Percentiles rank a stretch among this genome's conserved stretches.
Conservation (phyloP, 768 basidiomycete genomes). For the Pholiota conissans region DNA sequence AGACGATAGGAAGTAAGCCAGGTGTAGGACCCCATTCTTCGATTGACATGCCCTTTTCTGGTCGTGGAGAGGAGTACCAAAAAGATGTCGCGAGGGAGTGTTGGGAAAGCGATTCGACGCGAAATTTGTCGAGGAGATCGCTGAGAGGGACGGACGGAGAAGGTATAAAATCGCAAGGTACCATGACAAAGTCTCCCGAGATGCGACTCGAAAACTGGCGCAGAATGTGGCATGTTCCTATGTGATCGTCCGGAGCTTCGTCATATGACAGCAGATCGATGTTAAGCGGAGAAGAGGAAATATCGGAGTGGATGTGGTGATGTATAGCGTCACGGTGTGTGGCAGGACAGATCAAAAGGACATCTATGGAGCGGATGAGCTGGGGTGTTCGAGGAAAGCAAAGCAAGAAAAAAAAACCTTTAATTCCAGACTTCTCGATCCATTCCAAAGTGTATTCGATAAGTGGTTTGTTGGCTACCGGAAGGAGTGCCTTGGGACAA, state of each 20-base stretch:
- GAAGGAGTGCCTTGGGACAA: slow-evolving; percentile 84
- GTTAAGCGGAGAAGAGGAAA: slow-evolving; percentile 61
- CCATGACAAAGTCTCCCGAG: slow-evolving; percentile 80
- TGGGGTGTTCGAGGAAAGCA: background rate
- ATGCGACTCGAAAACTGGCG: slow-evolving; percentile 77
- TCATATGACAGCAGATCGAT: slow-evolving; percentile 84
- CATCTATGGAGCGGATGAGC: slow-evolving; percentile 49
- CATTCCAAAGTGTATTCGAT: slow-evolving; percentile 82
- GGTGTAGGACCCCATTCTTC: slow-evolving; percentile 68
- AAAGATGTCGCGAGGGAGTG: slow-evolving; percentile 65
- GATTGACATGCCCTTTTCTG: slow-evolving; percentile 53
- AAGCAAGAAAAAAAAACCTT: slow-evolving; percentile 47
- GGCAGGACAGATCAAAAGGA: slow-evolving; percentile 82
- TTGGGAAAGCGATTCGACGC: slow-evolving; percentile 65
- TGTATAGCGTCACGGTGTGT: slow-evolving; percentile 75
- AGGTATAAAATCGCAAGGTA: slow-evolving; percentile 91
- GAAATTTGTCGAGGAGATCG: slow-evolving; percentile 77
- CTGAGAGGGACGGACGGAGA: slow-evolving; percentile 71
- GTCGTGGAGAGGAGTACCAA: slow-evolving; percentile 54
- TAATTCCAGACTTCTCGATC: slow-evolving; percentile 85
- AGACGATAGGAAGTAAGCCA: slow-evolving; percentile 55
- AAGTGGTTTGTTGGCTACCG: slow-evolving; percentile 86
- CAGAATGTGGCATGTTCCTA: slow-evolving; percentile 75
- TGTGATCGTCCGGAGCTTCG: slow-evolving; percentile 61
- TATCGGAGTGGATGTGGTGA: slow-evolving; percentile 82